These are phyloP conservation scores for Pogostemon cablin DNA, from an alignment of 257 asterid species.

Conservation along the genomic window DNA sequence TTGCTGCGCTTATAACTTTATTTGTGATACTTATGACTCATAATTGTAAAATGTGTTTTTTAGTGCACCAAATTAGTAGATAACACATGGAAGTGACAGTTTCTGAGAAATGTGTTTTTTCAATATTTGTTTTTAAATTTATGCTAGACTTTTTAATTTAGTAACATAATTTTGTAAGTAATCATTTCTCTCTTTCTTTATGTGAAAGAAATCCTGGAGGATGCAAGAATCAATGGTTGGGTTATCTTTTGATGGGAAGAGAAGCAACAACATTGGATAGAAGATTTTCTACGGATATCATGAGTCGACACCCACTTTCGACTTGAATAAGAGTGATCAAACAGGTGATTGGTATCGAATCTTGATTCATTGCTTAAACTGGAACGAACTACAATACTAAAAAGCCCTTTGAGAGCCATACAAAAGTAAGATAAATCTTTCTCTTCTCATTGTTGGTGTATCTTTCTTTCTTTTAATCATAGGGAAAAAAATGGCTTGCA, in stretches of 20 bases:
- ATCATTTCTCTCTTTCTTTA: background rate
- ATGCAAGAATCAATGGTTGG: conserved; percentile 97
- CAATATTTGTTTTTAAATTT: too few relatives aligned
- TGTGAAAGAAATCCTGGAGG: conserved; percentile 71
- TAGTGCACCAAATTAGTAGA: too few relatives aligned
- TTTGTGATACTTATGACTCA: too few relatives aligned
- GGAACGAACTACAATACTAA: conserved; percentile 96
- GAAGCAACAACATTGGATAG: conserved; percentile 94
- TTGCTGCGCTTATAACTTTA: too few relatives aligned
- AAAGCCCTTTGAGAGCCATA: conserved; percentile 67
- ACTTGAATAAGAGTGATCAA: conserved; percentile 88
- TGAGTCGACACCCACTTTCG: conserved; percentile 99
- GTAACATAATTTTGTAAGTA: background rate
- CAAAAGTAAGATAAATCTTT: background rate
- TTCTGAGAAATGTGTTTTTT: too few relatives aligned
- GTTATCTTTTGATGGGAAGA: conserved; percentile 96
- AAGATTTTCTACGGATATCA: conserved; percentile 86
- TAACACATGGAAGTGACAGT: too few relatives aligned
- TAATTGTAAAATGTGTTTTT: too few relatives aligned
- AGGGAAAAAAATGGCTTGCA: too few relatives aligned
- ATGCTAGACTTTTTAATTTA: too few relatives aligned
- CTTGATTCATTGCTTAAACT: conserved; percentile 94
- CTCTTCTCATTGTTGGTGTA: background rate
- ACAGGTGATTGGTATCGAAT: conserved; percentile 98
- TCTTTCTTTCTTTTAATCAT: too few relatives aligned